Conservation (phyloP, 2,329 filamentous ascomycete species). For the Pestalotiopsis sp. region DNA sequence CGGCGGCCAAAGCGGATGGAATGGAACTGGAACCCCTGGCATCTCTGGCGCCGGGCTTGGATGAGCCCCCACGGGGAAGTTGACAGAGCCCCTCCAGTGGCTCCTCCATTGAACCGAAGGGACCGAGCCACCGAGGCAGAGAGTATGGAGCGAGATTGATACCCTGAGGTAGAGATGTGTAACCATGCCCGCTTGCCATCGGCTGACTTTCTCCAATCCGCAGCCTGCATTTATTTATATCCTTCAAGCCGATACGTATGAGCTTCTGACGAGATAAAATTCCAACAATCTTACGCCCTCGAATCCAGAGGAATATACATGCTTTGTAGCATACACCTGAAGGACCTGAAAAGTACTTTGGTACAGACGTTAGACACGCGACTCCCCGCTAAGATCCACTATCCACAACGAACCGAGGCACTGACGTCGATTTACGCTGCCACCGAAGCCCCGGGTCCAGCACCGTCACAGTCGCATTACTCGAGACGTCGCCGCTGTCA, state of each 20-base stretch:
- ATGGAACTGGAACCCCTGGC: neutral
- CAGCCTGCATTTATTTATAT: neutral
- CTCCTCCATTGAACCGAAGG: constrained; percentile 14
- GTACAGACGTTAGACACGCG: neutral
- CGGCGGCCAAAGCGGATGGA: neutral
- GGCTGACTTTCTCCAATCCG: neutral
- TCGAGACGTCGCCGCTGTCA: neutral
- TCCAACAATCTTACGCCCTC: neutral
- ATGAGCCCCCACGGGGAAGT: constrained; percentile 3
- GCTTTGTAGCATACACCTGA: neutral
- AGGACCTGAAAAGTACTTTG: neutral
- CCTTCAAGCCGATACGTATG: neutral
- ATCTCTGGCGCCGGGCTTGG: neutral
- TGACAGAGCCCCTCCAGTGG: neutral
- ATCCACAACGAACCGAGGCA: constrained; percentile 10
- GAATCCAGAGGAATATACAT: neutral
- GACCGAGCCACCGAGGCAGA: constrained; percentile 9
- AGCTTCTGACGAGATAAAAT: neutral
- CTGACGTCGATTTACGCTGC: constrained; percentile 8
- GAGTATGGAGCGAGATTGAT: neutral
- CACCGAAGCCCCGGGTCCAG: neutral
- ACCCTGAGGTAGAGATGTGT: neutral
- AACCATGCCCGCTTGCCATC: neutral
- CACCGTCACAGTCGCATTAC: constrained; percentile 5
- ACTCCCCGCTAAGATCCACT: neutral